phyloP scores from a whole-genome alignment of 495 filamentous ascomycete genomes.

The Podospora bellae-mahoneyi region DNA sequence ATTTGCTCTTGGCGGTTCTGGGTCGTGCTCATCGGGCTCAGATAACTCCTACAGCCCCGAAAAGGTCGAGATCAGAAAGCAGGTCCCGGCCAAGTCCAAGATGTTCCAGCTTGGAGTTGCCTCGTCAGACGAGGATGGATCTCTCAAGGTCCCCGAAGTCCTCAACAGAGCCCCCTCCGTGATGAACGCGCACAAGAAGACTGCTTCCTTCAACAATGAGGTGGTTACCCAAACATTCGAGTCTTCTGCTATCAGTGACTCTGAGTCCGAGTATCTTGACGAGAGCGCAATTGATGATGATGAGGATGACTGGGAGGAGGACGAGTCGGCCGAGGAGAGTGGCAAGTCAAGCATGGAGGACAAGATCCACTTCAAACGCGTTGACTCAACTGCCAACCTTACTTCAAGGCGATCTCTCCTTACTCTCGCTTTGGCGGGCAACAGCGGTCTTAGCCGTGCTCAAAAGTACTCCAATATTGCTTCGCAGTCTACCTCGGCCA shows the following conservation, averaged over 20 bases:
- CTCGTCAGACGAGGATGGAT: conserved; percentile 81
- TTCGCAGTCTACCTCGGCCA: conserved; percentile 75
- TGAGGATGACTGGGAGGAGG: conserved; percentile 85
- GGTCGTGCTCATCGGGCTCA: conserved; percentile 31
- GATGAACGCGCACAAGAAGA: conserved; percentile 60
- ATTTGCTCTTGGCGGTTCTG: conserved; percentile 55
- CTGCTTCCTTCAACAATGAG: conserved; percentile 80
- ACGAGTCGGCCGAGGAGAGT: conserved; percentile 87
- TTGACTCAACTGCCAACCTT: conserved; percentile 83
- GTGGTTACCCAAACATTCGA: conserved; percentile 63
- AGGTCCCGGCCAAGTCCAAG: conserved; percentile 57
- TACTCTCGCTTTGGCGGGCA: conserved; percentile 77
- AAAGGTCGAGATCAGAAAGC: conserved; percentile 49
- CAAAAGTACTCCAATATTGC: conserved; percentile 61
- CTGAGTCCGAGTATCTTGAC: conserved; percentile 66
- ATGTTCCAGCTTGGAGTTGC: conserved; percentile 72
- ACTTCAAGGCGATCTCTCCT: conserved; percentile 84
- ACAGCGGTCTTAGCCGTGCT: conserved; percentile 42
- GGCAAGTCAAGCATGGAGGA: conserved; percentile 78
- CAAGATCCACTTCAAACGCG: conserved; percentile 75
- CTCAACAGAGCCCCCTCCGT: conserved; percentile 44
- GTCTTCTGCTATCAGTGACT: conserved; percentile 59
- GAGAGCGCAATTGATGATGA: conserved; percentile 87
- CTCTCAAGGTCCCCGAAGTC: conserved; percentile 66
- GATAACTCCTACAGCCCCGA: conserved; percentile 43